Conservation (phyloP, 306 rosid species). For the Malus fusca region DNA sequence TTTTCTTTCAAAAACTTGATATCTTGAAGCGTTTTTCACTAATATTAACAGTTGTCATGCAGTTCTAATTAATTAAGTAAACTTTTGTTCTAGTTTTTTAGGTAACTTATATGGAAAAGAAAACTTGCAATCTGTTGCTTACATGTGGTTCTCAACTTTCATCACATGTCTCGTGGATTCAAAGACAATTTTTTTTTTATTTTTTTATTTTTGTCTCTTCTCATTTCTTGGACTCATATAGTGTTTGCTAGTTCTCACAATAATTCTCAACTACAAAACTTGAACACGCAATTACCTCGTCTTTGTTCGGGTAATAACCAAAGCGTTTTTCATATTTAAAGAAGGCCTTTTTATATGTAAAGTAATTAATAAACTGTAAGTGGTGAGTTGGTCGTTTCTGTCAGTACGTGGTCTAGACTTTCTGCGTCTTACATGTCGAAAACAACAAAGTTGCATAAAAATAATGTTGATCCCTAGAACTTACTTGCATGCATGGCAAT, state of each 20-base stretch:
- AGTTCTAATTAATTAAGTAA: too few relatives aligned
- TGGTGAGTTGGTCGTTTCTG: too few relatives aligned
- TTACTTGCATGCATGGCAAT: not conserved
- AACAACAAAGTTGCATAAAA: conserved; percentile 7
- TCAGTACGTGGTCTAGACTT: too few relatives aligned
- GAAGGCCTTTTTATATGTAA: not conserved
- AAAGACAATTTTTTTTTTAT: not conserved
- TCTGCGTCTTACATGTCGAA: not conserved
- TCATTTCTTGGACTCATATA: not conserved
- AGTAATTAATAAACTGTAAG: too few relatives aligned
- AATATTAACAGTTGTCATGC: too few relatives aligned
- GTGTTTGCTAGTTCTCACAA: not conserved
- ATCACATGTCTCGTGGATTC: not conserved
- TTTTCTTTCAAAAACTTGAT: too few relatives aligned
- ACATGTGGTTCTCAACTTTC: not conserved
- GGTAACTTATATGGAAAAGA: too few relatives aligned
- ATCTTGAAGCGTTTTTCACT: too few relatives aligned
- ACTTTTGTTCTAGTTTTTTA: too few relatives aligned
- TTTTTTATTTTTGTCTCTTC: not conserved
- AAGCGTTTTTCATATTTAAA: not conserved
- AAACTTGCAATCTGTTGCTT: not conserved
- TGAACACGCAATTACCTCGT: not conserved
- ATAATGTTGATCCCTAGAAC: not conserved
- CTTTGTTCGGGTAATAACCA: too few relatives aligned
- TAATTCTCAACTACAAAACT: not conserved